Base-by-base conservation (phyloP, 2,329 filamentous ascomycete species). In the Aspergillus tubingensis region DNA sequence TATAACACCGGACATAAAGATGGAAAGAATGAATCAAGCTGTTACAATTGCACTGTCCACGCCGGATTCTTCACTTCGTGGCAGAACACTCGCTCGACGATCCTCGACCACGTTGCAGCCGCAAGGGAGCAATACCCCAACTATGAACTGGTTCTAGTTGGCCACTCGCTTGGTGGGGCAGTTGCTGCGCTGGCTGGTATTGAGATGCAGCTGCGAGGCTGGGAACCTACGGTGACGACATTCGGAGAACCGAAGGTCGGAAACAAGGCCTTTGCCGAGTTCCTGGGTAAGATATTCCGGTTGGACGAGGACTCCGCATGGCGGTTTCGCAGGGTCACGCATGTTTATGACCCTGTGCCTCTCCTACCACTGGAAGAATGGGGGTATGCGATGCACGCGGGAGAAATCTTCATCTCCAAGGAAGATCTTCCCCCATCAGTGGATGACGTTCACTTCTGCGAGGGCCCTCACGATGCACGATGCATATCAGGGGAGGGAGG, bases 141-240 rank as follows among this genome's bases (percentile, higher is more conserved):
- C 23, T 94, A 96, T 69, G 80, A 86, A 43, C 79, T 98, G 13
- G 87, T 90, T 23, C 81, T 99, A 3, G 87, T 96, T 7, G 95
- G 95, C 0, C 95, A 99, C 75, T 96, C 91, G 54, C 86, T 99
- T 0, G 95, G 95, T 19, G 95, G 95, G 15, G 93, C 95, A 0
- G 91, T 99, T 2, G 94, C 95, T 2, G 89, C 91, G 1, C 84
- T 99, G 3, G 95, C 93, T 0, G 91, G 86, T 1, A 81, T 97
- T 30, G 95, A 99, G 71, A 85, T 96, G 70, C 84, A 87, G 60
- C 84, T 88, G 0, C 81, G 89, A n/a, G 91, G 90, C 17, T 95
- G 89, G 87, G 77, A 88, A 8, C 87, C 93, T 2, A 77, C 83
- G 13, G 86, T 96, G 43, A 98, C 94, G 5, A 98, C 95, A 0